A percentile compares a stretch with the other conserved stretches of the same genome.
Conservation (phyloP, 208 protist species). For the Giardia duodenalis region DNA sequence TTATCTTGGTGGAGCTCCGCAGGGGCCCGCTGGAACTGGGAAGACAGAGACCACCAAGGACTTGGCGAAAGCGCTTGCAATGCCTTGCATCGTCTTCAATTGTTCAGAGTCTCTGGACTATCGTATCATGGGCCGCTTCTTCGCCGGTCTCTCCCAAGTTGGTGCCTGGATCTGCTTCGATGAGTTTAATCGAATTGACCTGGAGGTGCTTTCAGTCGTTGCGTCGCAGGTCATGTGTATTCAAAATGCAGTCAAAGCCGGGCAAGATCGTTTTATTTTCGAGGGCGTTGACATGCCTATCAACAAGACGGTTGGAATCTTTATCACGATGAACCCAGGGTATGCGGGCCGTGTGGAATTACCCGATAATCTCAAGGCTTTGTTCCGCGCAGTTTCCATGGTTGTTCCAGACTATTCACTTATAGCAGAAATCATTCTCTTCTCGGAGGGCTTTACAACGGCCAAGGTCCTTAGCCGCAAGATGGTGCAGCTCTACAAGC, state of each 20-base stretch:
- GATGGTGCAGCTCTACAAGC: conserved; percentile 87
- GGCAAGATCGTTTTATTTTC: conserved; percentile 55
- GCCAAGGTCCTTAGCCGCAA: conserved; percentile 68
- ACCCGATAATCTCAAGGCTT: conserved; percentile 96
- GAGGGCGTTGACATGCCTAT: conserved; percentile 47
- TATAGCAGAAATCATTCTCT: conserved; percentile 97
- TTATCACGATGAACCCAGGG: conserved; percentile 81
- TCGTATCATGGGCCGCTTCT: conserved; percentile 87
- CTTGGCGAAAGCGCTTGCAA: conserved; percentile 80
- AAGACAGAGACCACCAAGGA: conserved; percentile 95
- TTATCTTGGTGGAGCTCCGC: conserved; percentile 69
- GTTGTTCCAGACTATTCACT: conserved; percentile 85
- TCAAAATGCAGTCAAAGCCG: conserved; percentile 70
- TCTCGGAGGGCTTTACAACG: conserved; percentile 51
- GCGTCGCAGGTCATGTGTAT: conserved; percentile 95
- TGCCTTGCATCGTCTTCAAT: conserved; percentile 90
- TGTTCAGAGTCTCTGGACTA: conserved; percentile 90
- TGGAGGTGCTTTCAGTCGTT: conserved; percentile 85
- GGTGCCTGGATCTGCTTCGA: conserved; percentile 94
- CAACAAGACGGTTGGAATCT: conserved; percentile 50
- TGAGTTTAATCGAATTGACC: conserved; percentile 76
- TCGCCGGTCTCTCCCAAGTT: conserved; percentile 79
- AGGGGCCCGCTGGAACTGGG: conserved; percentile 76
- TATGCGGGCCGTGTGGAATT: conserved; percentile 88
- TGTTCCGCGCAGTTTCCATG: conserved; percentile 96